Evolutionary conservation across 352 stramenopile genomes (phyloP).

Genomic region (Pythium rhizo-oryzae): DNA sequence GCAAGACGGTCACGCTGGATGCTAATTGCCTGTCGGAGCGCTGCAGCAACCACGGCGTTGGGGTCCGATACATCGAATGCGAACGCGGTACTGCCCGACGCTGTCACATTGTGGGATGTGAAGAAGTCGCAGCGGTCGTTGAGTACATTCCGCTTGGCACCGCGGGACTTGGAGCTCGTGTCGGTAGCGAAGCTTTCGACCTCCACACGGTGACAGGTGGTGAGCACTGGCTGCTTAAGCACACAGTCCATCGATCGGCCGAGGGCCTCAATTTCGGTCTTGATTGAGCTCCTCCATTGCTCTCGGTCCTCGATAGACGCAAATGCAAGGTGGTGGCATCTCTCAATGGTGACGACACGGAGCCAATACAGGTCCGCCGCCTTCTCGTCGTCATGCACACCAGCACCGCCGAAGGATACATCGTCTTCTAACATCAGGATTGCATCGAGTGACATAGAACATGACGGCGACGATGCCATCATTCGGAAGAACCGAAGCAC

Average conservation of each 20-base stretch:
- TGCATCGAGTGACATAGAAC: conserved; percentile 36
- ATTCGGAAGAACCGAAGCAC: conserved; percentile 52
- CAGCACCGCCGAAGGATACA: neutral
- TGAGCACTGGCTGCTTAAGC: conserved; percentile 28
- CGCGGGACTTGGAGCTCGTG: conserved; percentile 20
- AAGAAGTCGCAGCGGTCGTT: conserved; percentile 49
- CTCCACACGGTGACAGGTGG: conserved; percentile 22
- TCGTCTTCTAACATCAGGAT: conserved; percentile 35
- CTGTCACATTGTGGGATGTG: conserved; percentile 10
- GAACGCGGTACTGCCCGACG: neutral
- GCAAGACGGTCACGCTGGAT: conserved; percentile 28
- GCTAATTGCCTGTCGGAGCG: conserved; percentile 22
- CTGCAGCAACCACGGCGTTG: conserved; percentile 26
- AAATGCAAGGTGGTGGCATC: conserved; percentile 58
- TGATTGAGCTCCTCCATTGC: conserved; percentile 37
- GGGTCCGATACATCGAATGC: conserved; percentile 16
- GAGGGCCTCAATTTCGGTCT: conserved; percentile 17
- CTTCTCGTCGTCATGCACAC: neutral
- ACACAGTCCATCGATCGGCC: conserved; percentile 11
- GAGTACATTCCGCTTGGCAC: conserved; percentile 41
- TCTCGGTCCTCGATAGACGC: conserved; percentile 34
- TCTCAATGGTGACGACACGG: conserved; percentile 41
- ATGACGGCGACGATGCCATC: conserved; percentile 37
- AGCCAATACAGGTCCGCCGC: conserved; percentile 45
- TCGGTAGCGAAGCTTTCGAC: conserved; percentile 30